phyloP scores from a whole-genome alignment of 2,329 filamentous ascomycete genomes.

The Exophiala lecanii-corni region DNA sequence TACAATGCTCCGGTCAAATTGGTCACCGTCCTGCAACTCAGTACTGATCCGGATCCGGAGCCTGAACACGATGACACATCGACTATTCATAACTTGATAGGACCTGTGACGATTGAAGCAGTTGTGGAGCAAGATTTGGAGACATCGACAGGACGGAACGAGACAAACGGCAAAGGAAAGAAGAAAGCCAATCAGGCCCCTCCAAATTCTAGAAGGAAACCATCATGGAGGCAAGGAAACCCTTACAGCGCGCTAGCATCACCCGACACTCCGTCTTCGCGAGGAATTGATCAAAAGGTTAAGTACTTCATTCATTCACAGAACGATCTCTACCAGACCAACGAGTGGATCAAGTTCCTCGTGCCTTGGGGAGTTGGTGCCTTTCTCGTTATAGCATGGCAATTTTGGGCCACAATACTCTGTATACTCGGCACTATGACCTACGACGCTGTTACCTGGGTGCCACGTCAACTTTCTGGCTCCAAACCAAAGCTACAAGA shows the following conservation, averaged over 20 bases:
- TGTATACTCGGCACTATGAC: constrained; percentile 58
- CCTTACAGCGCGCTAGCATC: constrained; percentile 2
- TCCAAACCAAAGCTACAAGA: no score
- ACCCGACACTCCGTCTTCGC: background rate
- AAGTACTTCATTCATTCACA: constrained; percentile 69
- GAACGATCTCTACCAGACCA: constrained; percentile 76
- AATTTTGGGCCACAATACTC: constrained; percentile 59
- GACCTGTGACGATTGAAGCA: background rate
- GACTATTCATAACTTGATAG: constrained; percentile 19
- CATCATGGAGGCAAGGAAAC: background rate
- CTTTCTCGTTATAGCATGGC: constrained; percentile 56
- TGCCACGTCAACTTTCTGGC: constrained; percentile 3
- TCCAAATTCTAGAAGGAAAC: background rate
- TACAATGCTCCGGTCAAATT: constrained; percentile 65
- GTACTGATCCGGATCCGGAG: constrained; percentile 49
- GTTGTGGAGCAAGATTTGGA: background rate
- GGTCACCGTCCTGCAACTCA: constrained; percentile 63
- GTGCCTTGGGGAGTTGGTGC: constrained; percentile 55
- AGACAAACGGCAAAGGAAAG: background rate
- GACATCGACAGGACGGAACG: constrained; percentile 3
- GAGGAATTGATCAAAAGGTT: background rate
- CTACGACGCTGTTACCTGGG: constrained; percentile 12
- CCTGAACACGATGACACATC: constrained; percentile 28
- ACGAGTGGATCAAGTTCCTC: constrained; percentile 71
- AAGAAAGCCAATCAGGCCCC: background rate